phyloP scores from a whole-genome alignment of 2,329 filamentous ascomycete genomes.

The Pleomassaria siparia region DNA sequence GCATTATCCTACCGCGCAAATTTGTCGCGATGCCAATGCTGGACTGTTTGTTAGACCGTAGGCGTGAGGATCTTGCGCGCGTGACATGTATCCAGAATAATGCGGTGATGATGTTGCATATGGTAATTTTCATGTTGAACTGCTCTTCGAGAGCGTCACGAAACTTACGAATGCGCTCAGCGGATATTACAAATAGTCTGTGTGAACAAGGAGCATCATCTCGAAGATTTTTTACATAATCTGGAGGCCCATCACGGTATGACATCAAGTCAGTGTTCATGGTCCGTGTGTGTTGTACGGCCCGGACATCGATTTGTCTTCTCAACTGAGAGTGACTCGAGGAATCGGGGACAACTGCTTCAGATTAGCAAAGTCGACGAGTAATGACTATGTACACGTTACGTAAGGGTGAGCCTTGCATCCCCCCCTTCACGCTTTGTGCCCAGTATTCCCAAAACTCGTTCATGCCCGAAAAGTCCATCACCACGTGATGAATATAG shows the following conservation, averaged over 20 bases:
- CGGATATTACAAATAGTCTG: constrained; percentile 32
- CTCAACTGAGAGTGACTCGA: constrained; percentile 26
- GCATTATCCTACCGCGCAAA: constrained; percentile 28
- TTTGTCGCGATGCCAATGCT: constrained; percentile 35
- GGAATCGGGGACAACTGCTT: constrained; percentile 17
- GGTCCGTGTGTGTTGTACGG: constrained; percentile 7
- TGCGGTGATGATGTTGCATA: constrained; percentile 37
- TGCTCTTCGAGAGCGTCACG: constrained; percentile 25
- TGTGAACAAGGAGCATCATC: constrained; percentile 27
- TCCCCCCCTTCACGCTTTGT: constrained; percentile 16
- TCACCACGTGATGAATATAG: constrained; percentile 36
- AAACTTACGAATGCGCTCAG: constrained; percentile 26
- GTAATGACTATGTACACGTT: not conserved
- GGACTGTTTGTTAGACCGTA: constrained; percentile 20
- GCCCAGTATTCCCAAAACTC: constrained; percentile 30
- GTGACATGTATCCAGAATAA: constrained; percentile 41
- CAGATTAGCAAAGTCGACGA: constrained; percentile 11
- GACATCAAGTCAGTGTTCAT: not conserved
- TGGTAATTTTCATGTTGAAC: constrained; percentile 18
- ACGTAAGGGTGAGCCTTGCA: not conserved
- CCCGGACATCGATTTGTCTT: constrained; percentile 22
- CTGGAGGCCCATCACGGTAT: constrained; percentile 6
- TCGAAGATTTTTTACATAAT: constrained; percentile 30
- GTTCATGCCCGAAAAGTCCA: constrained; percentile 34
- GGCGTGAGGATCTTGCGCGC: constrained; percentile 29